Base-by-base conservation (phyloP, 495 filamentous ascomycete genomes). In the Lepidopterella palustris region DNA sequence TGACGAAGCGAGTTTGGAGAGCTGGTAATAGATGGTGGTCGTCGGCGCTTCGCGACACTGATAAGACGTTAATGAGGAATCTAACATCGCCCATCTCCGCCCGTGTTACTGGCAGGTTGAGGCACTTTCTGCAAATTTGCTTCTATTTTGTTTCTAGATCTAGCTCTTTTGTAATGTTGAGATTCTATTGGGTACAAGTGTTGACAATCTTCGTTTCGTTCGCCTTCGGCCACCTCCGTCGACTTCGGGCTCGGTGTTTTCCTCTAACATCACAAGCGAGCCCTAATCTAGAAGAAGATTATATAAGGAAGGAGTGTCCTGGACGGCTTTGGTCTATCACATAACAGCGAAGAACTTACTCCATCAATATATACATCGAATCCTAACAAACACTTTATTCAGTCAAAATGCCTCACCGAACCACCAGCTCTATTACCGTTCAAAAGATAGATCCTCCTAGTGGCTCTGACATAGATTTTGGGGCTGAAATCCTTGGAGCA, bases 401-500 rank as follows among this genome's bases (percentile, higher is more conserved):
- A 24, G 8, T 24, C 47, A 27, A 21, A 59, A 63, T 62, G 60
- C 54, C 60, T 53, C 60, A 62, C 47, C 45, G 53, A 1, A 58
- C 47, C 31, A 45, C 45, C 24, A 54, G 60, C 48, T n/a, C 28
- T n/a, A 62, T 62, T 32, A 62, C 53, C 0, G 31, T 58, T 10
- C 60, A 62, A 20, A 62, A 53, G 60, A 28, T 62, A 23, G 27
- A 51, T 18, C 51, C 47, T n/a, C 53, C 60, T 0, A 40, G 40
- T 24, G 60, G 60, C 9, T 62, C 55, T 18, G 47, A 53, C n/a
- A 53, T 57, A 32, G 55, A 62, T 26, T 62, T 62, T 31, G 60
- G 60, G 27, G 60, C 60, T 27, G 60, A 62, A 39, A 13, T 62
- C 24, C 45, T 53, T 52, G 60, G 60, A 23, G 60, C 54, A 5